Percentiles rank a stretch among this genome's conserved stretches.
These are phyloP conservation scores for Exophiala mesophila DNA, from an alignment of 2,329 filamentous ascomycete genomes.

Conservation along the genomic window DNA sequence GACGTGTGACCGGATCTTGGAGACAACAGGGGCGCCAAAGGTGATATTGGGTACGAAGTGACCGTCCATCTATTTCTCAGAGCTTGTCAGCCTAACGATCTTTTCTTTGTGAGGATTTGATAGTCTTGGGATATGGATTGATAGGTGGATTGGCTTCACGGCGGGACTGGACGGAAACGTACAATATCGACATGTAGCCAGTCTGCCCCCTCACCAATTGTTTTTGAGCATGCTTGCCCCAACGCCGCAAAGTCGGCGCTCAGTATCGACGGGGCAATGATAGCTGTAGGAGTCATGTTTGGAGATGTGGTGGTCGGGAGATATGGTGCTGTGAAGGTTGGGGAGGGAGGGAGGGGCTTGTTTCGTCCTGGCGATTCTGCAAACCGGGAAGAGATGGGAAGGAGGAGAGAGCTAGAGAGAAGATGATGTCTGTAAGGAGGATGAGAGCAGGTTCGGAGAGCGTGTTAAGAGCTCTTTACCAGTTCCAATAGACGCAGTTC, in stretches of 20 bases:
- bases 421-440: no score
- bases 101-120: neutral
- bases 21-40: constrained; percentile 90
- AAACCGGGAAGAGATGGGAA: no score
- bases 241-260: constrained; percentile 92
- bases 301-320: neutral
- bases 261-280: constrained; percentile 97
- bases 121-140: no score
- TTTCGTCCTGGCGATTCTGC: no score
- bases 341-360: no score
- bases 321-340: no score
- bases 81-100: neutral
- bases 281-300: constrained; percentile 80
- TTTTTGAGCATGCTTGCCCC: constrained; percentile 77
- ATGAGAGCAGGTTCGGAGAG: no score
- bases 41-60: constrained; percentile 99
- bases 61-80: constrained; percentile 65
- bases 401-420: no score
- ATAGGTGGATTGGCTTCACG: no score
- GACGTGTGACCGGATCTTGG: constrained; percentile 85
- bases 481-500: no score
- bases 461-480: no score
- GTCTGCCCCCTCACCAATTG: constrained; percentile 81
- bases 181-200: constrained; percentile 95
- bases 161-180: constrained; percentile 32